These are phyloP conservation scores for Collariella sp. DNA, from an alignment of 495 filamentous ascomycete species.

Conservation along the genomic window DNA sequence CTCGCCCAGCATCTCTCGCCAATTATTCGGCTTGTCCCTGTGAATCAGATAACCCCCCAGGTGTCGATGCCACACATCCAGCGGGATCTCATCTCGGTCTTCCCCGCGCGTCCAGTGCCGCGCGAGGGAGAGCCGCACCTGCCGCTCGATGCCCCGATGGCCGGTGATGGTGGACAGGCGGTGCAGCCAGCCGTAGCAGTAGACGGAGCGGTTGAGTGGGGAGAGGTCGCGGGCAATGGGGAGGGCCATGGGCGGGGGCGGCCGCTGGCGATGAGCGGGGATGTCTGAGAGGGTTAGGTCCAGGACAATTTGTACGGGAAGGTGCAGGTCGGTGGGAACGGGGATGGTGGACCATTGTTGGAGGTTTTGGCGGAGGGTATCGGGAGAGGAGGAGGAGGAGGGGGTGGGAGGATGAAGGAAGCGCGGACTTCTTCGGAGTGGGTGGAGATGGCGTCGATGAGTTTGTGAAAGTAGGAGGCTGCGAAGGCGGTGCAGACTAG, in stretches of 20 bases:
- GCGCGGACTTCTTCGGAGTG: constrained; percentile 32
- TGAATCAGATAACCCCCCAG: constrained; percentile 27
- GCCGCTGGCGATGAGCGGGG: constrained; percentile 7
- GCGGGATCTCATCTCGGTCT: constrained; percentile 11
- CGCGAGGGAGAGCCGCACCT: constrained; percentile 21
- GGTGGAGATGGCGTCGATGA: constrained; percentile 33
- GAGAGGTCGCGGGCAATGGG: constrained; percentile 22
- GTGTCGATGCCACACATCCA: constrained; percentile 26
- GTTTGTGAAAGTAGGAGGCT: constrained; percentile 30
- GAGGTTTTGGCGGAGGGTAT: constrained; percentile 9
- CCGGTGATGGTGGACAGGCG: constrained; percentile 23
- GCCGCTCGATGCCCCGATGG: constrained; percentile 27
- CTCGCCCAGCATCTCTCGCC: constrained; percentile 16
- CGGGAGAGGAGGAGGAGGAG: neutral
- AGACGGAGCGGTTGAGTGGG: constrained; percentile 25
- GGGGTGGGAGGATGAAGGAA: constrained; percentile 22
- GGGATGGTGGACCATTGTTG: constrained; percentile 23
- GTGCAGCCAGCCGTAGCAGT: constrained; percentile 25
- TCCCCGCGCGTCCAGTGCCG: constrained; percentile 16
- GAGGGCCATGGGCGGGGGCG: constrained; percentile 21
- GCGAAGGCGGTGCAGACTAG: constrained; percentile 33
- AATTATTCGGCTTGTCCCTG: constrained; percentile 27
- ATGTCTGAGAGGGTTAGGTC: constrained; percentile 18
- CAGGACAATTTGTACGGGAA: constrained; percentile 24
- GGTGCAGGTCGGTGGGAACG: constrained; percentile 19